Conservation (phyloP, 257 asterid genomes). For the Lycium barbarum region DNA sequence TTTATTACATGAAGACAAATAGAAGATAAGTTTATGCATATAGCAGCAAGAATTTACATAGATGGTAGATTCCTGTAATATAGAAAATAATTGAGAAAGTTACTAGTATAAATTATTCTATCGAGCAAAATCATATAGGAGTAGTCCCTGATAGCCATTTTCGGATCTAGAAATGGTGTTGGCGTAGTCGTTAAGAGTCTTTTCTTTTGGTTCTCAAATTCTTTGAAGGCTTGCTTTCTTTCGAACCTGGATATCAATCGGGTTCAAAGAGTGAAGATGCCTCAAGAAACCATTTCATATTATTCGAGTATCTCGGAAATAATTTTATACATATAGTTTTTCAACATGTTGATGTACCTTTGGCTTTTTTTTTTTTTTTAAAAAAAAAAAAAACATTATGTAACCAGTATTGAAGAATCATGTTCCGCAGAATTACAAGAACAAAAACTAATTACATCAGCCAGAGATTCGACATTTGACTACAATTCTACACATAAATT, state of each 20-base stretch:
- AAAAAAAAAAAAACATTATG: too few species aligned
- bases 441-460: neutral
- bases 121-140: neutral
- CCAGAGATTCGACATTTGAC: neutral
- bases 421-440: neutral
- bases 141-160: neutral
- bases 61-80: neutral
- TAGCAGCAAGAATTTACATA: neutral
- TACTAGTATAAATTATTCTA: neutral
- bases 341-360: neutral
- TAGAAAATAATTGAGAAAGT: neutral
- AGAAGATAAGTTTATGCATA: neutral
- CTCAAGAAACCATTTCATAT: neutral
- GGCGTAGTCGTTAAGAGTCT: neutral
- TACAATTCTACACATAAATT: neutral
- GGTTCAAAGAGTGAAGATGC: neutral
- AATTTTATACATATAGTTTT: neutral
- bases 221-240: neutral
- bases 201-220: neutral
- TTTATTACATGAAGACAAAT: neutral
- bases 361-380: too few species aligned
- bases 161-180: too few species aligned
- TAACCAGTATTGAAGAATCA: neutral
- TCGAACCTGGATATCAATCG: neutral
- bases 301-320: too few species aligned